Evolutionary conservation across 345 rosid genomes (phyloP).

Genomic region (Murraya koenigii): DNA sequence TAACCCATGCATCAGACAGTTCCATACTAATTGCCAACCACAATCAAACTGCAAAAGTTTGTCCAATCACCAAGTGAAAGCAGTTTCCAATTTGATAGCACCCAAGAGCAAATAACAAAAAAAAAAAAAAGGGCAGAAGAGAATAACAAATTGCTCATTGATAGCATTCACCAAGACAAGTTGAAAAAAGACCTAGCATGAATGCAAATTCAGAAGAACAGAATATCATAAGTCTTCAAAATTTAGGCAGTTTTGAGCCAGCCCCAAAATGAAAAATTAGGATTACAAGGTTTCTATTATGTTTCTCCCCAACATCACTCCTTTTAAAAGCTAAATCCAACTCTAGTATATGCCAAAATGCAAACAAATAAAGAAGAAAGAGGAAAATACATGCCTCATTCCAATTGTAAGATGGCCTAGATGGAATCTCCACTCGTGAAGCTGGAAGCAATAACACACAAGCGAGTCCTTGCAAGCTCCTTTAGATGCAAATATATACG

Average conservation of each 20-base stretch:
- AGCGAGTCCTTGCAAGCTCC: conserved; percentile 85
- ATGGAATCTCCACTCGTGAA: conserved; percentile 33
- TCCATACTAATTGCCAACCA: conserved; percentile 86
- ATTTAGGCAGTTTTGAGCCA: neutral
- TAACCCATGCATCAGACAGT: conserved; percentile 64
- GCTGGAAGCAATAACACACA: conserved; percentile 38
- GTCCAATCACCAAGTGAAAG: conserved; percentile 11
- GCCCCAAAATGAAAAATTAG: neutral
- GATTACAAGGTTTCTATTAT: neutral
- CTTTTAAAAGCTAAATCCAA: neutral
- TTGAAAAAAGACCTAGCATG: neutral
- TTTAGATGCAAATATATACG: conserved; percentile 33
- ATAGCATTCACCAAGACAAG: neutral
- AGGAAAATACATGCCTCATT: conserved; percentile 36
- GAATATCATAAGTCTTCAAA: neutral
- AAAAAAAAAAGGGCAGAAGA: conserved; percentile 2
- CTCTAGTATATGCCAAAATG: neutral
- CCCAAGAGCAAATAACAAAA: no score
- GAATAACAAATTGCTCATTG: neutral
- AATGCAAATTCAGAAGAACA: neutral
- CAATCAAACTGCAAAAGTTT: conserved; percentile 48
- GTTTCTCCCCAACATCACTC: neutral
- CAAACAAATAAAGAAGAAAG: neutral
- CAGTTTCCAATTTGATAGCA: neutral
- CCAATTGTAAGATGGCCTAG: conserved; percentile 28